These are phyloP conservation scores for Galium porrigens DNA, from an alignment of 305 asterid genomes.

Conservation along the genomic window DNA sequence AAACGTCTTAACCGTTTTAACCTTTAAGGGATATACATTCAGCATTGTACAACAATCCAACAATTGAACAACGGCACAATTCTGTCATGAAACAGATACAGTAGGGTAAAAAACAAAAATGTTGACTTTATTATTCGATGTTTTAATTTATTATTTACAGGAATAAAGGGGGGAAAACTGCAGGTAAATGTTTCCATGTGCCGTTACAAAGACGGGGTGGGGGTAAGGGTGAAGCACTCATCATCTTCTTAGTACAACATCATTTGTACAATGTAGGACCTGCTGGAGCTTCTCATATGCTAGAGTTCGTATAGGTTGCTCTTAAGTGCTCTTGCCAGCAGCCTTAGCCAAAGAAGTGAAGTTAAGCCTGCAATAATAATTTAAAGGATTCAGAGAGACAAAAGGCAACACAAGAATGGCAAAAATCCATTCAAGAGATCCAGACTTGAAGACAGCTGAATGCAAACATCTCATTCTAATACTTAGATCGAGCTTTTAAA, in stretches of 20 bases:
- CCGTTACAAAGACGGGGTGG: slow-evolving; percentile 2
- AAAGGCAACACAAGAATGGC: neutral
- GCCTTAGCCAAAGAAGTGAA: slow-evolving; percentile 22
- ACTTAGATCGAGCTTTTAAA: neutral
- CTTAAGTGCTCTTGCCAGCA: slow-evolving; percentile 15
- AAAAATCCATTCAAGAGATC: neutral
- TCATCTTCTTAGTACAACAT: neutral
- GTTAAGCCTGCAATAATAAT: slow-evolving; percentile 15
- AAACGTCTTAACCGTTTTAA: too few species aligned
- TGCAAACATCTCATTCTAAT: neutral
- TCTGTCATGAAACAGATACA: neutral
- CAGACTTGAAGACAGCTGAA: neutral
- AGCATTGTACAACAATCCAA: too few species aligned
- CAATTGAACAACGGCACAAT: neutral
- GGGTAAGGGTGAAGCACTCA: too few species aligned
- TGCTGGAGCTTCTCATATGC: neutral
- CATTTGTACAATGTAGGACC: slow-evolving; percentile 14
- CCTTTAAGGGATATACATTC: too few species aligned
- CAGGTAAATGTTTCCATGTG: neutral
- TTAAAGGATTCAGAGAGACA: neutral
- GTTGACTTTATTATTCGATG: neutral
- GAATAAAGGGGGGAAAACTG: neutral
- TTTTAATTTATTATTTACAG: slow-evolving; percentile 1
- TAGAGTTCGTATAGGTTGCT: neutral
- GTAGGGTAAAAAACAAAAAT: neutral